Evolutionary conservation across 805 yeast species (phyloP), one percentile per base, ranked within the genome.

Genomic region (Wickerhamiella brachini): DNA sequence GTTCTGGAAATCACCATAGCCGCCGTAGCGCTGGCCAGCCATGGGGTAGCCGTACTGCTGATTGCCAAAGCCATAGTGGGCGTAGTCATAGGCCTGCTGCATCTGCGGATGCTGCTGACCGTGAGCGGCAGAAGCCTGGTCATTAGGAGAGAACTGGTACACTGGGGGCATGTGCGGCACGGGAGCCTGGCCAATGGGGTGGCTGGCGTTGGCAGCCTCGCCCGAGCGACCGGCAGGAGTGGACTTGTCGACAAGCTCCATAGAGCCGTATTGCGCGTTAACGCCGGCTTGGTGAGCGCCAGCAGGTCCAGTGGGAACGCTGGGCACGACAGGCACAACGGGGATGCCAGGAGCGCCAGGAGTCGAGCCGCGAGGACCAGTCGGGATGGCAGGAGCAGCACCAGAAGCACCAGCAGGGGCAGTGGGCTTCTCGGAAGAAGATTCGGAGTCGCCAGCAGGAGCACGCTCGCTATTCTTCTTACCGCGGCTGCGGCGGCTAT

Each of bases 231-330:
- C 54, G 56, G 60, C 63, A 43, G 62, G 65, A 42, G 62, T 62
- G 49, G 68, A 72, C 26, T 69, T 71, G 31, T 72, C 76, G 45
- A 68, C 71, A 52, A 76, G 67, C 23, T 75, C 66, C 57, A 79
- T 68, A 12, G 82, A 76, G 51, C 85, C 85, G 59, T 42, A 80
- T 79, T 56, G 80, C 81, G 26, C 76, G 75, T 47, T 74, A 66
- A 60, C 68, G 70, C 49, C 72, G 63, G 57, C 68, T 73, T 51
- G 74, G 69, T 55, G 62, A 64, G 34, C 39, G 8, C 34, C 46
- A 41, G 22, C 44, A 18, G 24, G 24, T 3, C 24, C 44, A 15
- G 41, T 15, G n/a, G 41, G 44, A 4, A 41, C 15, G n/a, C 24
- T 20, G 20, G 44, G 44, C 44, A 41, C 24, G 10, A 20, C n/a